Evolutionary conservation across 371 early-diverging fungal species (phyloP), one percentile per base, ranked within the genome.

Genomic region (Rozella allomycis): DNA sequence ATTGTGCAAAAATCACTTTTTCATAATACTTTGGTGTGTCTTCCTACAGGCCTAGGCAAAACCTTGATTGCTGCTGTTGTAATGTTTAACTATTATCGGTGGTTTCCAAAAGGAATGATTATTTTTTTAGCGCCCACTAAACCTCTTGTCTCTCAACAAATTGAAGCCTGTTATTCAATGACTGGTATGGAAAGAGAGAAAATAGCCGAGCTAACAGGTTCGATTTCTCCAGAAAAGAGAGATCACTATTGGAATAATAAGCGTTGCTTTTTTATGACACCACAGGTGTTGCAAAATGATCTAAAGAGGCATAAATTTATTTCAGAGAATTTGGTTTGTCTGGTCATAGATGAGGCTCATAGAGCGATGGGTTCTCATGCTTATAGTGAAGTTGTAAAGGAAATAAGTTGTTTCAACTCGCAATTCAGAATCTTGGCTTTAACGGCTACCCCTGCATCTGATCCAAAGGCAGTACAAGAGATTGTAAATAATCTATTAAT

Each of bases 11-110:
- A 60, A 3, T 71, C 79, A 2, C 46, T 91, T 19, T 72, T 72
- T 34, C 47, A 59, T 26, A 91, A 91, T 47, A 85, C 84, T 2
- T 51, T 91, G 14, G 87, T 87, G 0, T 74, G 80, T 3, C 57
- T 91, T 13, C 81, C 81, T 0, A 81, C 82, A 5, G 56, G 93
- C 23, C 58, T 88, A 30, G 93, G 93, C 19, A 91, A 91, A 46
- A 91, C 93, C 0, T 75, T 87, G 40, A 82, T 91, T 42, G 93
- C 93, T 0, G 83, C 85, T 0, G 93, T 91, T 0, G 78, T 87
- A 7, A 88, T 91, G 85, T 77, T 53, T 31, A 87, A 87, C 46
- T 81, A 69, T 42, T 78, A 63, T 43, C 74, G 85, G 2, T 91
- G 93, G 93, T 88, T 91, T 43, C 87, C 93, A 0, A 45, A 71